Evolutionary conservation across 1,139 yeast species (phyloP), one percentile per base, ranked within the genome.

Genomic region (Spathaspora jeffriesii): DNA sequence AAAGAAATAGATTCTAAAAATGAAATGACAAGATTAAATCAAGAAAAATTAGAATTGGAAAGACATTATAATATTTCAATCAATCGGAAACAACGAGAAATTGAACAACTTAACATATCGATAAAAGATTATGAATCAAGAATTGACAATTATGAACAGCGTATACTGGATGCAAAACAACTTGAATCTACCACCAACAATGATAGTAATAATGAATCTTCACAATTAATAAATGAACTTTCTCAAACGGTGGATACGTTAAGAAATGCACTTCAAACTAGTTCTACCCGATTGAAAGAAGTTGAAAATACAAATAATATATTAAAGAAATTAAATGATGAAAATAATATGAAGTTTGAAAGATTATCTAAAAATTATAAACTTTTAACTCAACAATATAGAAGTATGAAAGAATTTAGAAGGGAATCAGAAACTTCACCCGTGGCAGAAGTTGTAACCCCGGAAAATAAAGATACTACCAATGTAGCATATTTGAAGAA

Each of bases 401-500:
- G 76, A 44, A 63, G 72, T 34, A 55, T 63, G 50, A 53, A 54
- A 39, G 52, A 48, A 14, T 11, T 28, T 10, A 22, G 28, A 8
- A 7, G 18, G 8, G 41, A 36, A 22, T 36, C 41, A n/a, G 27
- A 36, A 18, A 21, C 39, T 10, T n/a, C n/a, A n/a, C n/a, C n/a
- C n/a, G n/a, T n/a, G n/a, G n/a, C n/a, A n/a, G 28, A 23, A 10
- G 13, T 28, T 18, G 23, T 20, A n/a, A 9, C 9, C 21, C 21
- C 2, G 23, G 41, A 25, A 15, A 27, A 20, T n/a, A 38, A 30
- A 17, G 40, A 46, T 28, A 56, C 54, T 6, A 62, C 70, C 25
- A 73, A 85, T 58, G 72, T 85, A 25, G 89, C 93, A 17, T 93
- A 93, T 62, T 77, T 91, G 46, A 88, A 88, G 62, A 93, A 93